Percentiles rank a stretch among this genome's conserved stretches.
phyloP scores from a whole-genome alignment of 2,329 filamentous ascomycete species.

The Zymoseptoria ardabiliae region DNA sequence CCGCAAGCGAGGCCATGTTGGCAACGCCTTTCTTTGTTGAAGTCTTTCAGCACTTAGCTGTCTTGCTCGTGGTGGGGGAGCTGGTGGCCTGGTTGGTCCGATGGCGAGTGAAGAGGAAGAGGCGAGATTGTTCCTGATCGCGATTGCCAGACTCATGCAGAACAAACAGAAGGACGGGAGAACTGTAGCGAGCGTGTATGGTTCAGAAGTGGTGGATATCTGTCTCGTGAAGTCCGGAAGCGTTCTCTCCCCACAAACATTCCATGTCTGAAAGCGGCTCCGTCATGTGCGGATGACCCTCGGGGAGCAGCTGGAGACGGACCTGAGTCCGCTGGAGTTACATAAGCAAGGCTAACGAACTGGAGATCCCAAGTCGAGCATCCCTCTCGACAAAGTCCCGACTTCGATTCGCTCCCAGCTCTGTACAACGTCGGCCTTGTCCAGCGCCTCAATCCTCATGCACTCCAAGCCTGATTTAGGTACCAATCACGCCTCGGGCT shows the following conservation, averaged over 20 bases:
- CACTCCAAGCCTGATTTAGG: not conserved
- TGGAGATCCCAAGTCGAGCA: no score
- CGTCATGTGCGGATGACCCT: no score
- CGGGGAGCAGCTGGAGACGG: no score
- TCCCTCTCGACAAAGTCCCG: not conserved
- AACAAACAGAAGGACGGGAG: not conserved
- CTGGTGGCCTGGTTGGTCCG: not conserved
- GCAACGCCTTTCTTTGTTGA: not conserved
- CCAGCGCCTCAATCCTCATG: not conserved
- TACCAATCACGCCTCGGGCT: not conserved
- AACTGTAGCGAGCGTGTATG: not conserved
- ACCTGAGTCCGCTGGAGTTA: no score
- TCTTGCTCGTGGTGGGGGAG: constrained; percentile 2
- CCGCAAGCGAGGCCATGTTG: constrained; percentile 40
- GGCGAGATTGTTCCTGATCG: not conserved
- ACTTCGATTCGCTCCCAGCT: not conserved
- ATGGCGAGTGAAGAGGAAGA: not conserved
- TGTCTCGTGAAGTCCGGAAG: not conserved
- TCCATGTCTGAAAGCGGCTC: not conserved
- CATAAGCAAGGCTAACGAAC: no score
- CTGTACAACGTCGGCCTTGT: not conserved
- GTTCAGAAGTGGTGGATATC: not conserved
- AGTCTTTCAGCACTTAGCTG: not conserved
- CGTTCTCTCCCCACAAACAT: not conserved
- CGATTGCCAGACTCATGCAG: not conserved